phyloP scores from a whole-genome alignment of 2,329 filamentous ascomycete species.

The Penicillium decumbens region DNA sequence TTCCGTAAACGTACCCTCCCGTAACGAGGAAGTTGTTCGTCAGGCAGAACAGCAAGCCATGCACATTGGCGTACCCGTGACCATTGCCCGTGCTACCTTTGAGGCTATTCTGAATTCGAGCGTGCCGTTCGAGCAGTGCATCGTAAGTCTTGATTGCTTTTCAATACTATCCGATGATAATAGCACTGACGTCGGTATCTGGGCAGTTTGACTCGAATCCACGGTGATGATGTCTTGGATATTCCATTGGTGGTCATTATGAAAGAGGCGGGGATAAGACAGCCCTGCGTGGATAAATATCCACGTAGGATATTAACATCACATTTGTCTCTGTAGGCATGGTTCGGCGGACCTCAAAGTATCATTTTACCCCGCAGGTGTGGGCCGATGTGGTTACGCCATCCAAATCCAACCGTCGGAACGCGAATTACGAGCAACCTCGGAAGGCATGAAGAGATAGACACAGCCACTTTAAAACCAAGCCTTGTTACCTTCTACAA shows the following conservation, averaged over 20 bases:
- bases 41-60: background rate
- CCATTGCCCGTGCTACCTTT: conserved; percentile 5
- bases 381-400: too few relatives aligned
- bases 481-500: background rate
- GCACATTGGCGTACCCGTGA: conserved; percentile 3
- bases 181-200: background rate
- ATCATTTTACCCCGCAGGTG: too few relatives aligned
- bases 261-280: too few relatives aligned
- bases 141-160: background rate
- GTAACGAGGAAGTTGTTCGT: background rate
- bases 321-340: too few relatives aligned
- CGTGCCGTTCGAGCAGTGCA: conserved; percentile 8
- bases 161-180: background rate
- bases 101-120: conserved; percentile 7
- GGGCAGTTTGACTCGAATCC: background rate
- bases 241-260: background rate
- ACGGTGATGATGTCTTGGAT: background rate
- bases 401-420: too few relatives aligned
- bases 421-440: too few relatives aligned
- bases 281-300: too few relatives aligned
- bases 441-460: too few relatives aligned
- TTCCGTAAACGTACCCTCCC: background rate
- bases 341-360: too few relatives aligned
- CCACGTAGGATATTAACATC: too few relatives aligned
- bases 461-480: too few relatives aligned